Percentiles rank a stretch among this genome's conserved stretches.
Evolutionary conservation across 2,329 filamentous ascomycete species (phyloP).

Genomic region (Hawksworthiomyces lignivorus): DNA sequence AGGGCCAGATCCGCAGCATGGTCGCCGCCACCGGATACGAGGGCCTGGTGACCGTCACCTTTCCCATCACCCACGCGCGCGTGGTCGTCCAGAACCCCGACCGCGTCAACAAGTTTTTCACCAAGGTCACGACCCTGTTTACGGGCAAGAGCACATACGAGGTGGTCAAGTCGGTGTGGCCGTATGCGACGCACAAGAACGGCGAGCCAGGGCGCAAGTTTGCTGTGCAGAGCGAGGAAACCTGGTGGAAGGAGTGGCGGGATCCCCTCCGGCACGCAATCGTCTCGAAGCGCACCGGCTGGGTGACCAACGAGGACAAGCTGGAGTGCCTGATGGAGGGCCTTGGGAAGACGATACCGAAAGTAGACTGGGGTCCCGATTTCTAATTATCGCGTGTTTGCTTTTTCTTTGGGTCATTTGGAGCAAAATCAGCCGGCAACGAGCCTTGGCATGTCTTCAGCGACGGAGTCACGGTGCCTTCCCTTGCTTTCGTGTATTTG

Average conservation of each 20-base stretch:
- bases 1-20: conserved; percentile 45
- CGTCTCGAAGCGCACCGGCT: conserved; percentile 29
- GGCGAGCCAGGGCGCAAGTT: conserved; percentile 37
- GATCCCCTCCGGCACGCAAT: conserved; percentile 35
- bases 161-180: conserved; percentile 49
- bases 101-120: conserved; percentile 47
- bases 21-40: conserved; percentile 42
- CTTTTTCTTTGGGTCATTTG: background rate
- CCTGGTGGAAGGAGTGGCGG: conserved; percentile 48
- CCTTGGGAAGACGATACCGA: conserved; percentile 27
- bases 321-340: conserved; percentile 46
- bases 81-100: conserved; percentile 45
- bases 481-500: no score
- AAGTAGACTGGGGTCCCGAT: conserved; percentile 34
- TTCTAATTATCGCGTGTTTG: background rate
- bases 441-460: no score
- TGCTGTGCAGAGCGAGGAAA: conserved; percentile 47
- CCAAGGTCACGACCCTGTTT: conserved; percentile 43
- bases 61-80: conserved; percentile 41
- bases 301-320: conserved; percentile 46
- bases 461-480: no score
- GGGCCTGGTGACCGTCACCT: conserved; percentile 40
- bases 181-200: conserved; percentile 42
- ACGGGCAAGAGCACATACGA: conserved; percentile 47
- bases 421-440: no score